Evolutionary conservation across 208 protist genomes (phyloP).

Genomic region (Crithidia bombi): DNA sequence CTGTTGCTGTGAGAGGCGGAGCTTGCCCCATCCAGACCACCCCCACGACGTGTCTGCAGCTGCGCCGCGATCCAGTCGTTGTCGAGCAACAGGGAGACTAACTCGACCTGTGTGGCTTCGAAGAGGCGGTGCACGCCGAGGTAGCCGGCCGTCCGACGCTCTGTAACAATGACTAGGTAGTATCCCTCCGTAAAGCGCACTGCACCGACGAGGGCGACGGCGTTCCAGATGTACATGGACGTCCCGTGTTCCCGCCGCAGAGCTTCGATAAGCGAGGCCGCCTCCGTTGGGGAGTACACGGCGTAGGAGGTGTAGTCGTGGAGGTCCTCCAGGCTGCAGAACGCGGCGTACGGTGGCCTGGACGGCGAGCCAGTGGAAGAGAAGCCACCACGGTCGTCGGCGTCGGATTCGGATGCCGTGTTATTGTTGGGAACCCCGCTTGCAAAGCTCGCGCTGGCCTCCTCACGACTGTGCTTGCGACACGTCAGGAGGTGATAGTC

Average conservation of each 20-base stretch:
- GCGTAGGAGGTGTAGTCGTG: conserved; percentile 31
- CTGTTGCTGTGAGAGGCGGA: background rate
- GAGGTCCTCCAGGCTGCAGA: conserved; percentile 19
- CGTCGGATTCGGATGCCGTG: conserved; percentile 5
- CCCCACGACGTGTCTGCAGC: background rate
- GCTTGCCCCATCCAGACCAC: background rate
- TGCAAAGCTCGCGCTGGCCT: background rate
- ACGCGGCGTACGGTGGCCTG: background rate
- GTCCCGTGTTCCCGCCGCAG: conserved; percentile 32
- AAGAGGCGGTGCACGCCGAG: conserved; percentile 93
- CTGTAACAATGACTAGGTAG: conserved; percentile 92
- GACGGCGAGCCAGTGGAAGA: background rate
- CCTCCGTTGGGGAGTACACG: conserved; percentile 41
- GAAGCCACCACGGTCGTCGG: conserved; percentile 3
- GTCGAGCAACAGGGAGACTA: conserved; percentile 53
- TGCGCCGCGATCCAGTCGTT: conserved; percentile 20
- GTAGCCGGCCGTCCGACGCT: conserved; percentile 72
- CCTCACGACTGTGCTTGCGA: conserved; percentile 33
- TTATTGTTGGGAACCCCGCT: conserved; percentile 6
- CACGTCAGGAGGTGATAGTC: conserved; percentile 30
- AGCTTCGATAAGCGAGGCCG: conserved; percentile 36
- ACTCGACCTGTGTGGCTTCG: conserved; percentile 76
- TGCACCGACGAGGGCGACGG: conserved; percentile 76
- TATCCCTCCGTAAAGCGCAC: conserved; percentile 93
- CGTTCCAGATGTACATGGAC: conserved; percentile 25